phyloP scores from a whole-genome alignment of 2,329 filamentous ascomycete genomes.

The Trichoderma sp. region DNA sequence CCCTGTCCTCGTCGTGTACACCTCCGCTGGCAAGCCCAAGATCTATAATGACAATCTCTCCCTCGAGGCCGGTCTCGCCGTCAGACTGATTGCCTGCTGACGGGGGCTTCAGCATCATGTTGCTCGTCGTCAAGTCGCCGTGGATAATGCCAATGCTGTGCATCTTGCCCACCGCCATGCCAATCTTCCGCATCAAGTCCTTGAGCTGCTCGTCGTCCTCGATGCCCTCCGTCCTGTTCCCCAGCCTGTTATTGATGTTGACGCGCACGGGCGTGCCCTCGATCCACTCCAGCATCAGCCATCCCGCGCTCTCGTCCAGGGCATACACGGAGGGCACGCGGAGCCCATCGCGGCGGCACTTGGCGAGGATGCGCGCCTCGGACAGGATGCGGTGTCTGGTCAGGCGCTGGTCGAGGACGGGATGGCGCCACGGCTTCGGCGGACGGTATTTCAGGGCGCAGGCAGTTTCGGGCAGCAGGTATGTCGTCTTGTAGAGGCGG shows the following conservation, averaged over 20 bases:
- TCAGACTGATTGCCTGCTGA: conserved; percentile 32
- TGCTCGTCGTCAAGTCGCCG: conserved; percentile 95
- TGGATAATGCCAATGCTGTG: conserved; percentile 88
- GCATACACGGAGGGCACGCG: conserved; percentile 81
- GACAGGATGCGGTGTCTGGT: conserved; percentile 86
- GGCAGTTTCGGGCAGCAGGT: conserved; percentile 68
- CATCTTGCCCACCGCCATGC: conserved; percentile 71
- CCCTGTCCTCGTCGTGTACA: conserved; percentile 84
- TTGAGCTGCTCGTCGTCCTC: conserved; percentile 57
- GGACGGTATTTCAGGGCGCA: conserved; percentile 91
- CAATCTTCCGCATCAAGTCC: conserved; percentile 71
- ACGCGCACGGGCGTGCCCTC: conserved; percentile 71
- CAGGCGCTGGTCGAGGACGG: conserved; percentile 81
- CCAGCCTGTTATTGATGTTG: conserved; percentile 71
- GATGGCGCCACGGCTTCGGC: conserved; percentile 88
- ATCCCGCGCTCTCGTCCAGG: conserved; percentile 65
- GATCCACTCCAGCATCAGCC: conserved; percentile 86
- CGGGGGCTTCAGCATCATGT: conserved; percentile 74
- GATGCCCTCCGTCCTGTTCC: conserved; percentile 46
- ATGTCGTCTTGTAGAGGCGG: conserved; percentile 85
- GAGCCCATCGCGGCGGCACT: conserved; percentile 78
- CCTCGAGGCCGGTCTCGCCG: conserved; percentile 52
- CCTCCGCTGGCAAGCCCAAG: conserved; percentile 87
- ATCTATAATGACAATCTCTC: conserved; percentile 89
- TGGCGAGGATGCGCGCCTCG: conserved; percentile 83